Evolutionary conservation across 805 yeast genomes (phyloP).

Genomic region (Wickerhamomyces xylosicus): DNA sequence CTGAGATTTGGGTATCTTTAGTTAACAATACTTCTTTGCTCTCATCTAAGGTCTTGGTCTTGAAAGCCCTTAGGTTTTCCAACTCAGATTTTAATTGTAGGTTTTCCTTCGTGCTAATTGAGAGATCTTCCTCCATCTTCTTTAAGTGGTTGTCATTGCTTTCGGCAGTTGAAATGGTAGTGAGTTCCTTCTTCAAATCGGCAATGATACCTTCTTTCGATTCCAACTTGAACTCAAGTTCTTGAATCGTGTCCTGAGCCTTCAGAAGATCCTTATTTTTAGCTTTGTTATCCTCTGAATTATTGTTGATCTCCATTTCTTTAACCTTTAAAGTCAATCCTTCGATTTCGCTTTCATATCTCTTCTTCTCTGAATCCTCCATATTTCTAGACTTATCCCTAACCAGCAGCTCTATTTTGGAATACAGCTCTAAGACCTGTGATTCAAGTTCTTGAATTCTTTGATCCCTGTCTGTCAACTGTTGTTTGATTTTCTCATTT

Average conservation of each 20-base stretch:
- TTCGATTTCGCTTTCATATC: background rate
- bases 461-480: conserved; percentile 6
- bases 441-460: background rate
- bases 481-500: conserved; percentile 1
- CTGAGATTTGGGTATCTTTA: too few species aligned
- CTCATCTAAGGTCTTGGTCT: too few species aligned
- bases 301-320: conserved; percentile 2
- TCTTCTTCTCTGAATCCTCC: too few species aligned
- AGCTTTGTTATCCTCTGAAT: too few species aligned
- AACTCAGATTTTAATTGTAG: background rate
- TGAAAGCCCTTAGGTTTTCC: too few species aligned
- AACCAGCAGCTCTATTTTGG: too few species aligned
- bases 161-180: background rate
- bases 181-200: conserved; percentile 7
- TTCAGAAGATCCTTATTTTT: conserved; percentile 3
- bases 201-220: conserved; percentile 12
- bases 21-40: too few species aligned
- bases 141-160: background rate
- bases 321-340: conserved; percentile 4
- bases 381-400: too few species aligned
- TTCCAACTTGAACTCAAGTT: conserved; percentile 11
- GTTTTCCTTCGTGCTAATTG: background rate
- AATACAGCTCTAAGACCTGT: background rate
- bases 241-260: conserved; percentile 11
- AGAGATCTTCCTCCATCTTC: background rate